Evolutionary conservation across 129 eudicot species (phyloP), one percentile per base, ranked within the genome.

Genomic region (Centrapalus pauciflorus): DNA sequence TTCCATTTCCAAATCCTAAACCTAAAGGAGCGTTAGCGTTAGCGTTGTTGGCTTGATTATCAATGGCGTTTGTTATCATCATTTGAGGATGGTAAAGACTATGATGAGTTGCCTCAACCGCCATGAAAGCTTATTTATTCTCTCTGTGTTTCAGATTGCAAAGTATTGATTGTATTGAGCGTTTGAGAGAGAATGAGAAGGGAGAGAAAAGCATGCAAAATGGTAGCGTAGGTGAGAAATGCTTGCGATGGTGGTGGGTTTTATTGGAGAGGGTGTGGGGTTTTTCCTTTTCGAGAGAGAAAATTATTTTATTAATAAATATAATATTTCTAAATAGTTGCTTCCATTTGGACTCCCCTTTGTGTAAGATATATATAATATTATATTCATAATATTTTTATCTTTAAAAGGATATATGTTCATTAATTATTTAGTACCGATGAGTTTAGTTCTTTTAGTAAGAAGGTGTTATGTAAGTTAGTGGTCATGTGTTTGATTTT

Each of bases 91-190:
- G 79, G 61, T 56, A 75, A 1, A 75, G 61, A 48, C 61, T 30
- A 0, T 66, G 79, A 8, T 75, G 74, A 66, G 62, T 13, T 66
- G 79, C 79, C 20, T 75, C 79, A 48, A 75, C 79, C 13, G 79
- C 79, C 79, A 75, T 75, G 19, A 28, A 63, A 26, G 0, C 9
- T 63, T 12, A 3, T 26, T 27, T 29, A 9, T 34, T 50, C 7
- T 14, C 1, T n/a, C 24, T 27, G 21, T 4, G 52, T 4, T 50
- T 49, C 28, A 71, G 61, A 0, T 12, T 61, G 63, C 43, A 51
- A 34, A 28, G 16, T 20, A 16, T 19, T 40, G n/a, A 43, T 43
- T 33, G 58, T 21, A 40, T 56, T 58, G 70, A 61, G n/a, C n/a
- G n/a, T n/a, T n/a, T n/a, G 73, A 35, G 74, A 35, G 66, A 54